A percentile compares a stretch with the other conserved stretches of the same genome.
Evolutionary conservation across 139 green algal species (phyloP).

Genomic region (Parachlorella kessleri): DNA sequence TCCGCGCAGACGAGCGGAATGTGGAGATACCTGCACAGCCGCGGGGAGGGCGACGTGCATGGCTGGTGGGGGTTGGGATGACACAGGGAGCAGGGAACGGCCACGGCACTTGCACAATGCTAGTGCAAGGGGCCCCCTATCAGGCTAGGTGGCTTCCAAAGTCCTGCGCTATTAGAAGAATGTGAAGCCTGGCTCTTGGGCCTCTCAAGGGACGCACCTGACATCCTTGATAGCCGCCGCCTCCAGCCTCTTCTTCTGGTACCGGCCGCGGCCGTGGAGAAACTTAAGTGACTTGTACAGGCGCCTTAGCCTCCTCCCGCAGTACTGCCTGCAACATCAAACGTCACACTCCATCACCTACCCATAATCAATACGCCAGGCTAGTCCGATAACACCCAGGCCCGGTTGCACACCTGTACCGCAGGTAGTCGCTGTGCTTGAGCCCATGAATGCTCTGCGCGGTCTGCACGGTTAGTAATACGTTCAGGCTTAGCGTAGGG

Average conservation of each 20-base stretch:
- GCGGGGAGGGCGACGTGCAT: too few relatives aligned
- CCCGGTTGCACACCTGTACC: constrained; percentile 38
- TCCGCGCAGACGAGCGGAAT: constrained; percentile 87
- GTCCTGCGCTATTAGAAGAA: too few relatives aligned
- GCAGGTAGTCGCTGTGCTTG: constrained; percentile 42
- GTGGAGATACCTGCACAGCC: constrained; percentile 83
- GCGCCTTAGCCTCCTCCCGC: constrained; percentile 67
- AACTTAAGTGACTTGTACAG: constrained; percentile 87
- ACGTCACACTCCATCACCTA: too few relatives aligned
- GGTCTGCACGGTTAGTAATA: constrained; percentile 26
- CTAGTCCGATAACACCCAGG: too few relatives aligned
- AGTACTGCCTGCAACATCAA: constrained; percentile 91
- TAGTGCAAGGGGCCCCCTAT: too few relatives aligned
- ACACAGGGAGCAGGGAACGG: neutral
- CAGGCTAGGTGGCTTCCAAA: too few relatives aligned
- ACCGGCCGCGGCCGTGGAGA: constrained; percentile 85
- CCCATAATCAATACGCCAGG: neutral
- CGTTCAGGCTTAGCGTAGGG: constrained; percentile 4
- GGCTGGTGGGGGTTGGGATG: too few relatives aligned
- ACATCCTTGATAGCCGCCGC: constrained; percentile 64
- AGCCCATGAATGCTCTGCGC: constrained; percentile 36
- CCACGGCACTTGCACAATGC: too few relatives aligned
- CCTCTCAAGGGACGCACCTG: constrained; percentile 38
- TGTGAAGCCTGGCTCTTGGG: too few relatives aligned
- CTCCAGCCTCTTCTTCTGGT: constrained; percentile 81